phyloP scores from a whole-genome alignment of 2,329 filamentous ascomycete genomes.

The Ophiostoma sp. region DNA sequence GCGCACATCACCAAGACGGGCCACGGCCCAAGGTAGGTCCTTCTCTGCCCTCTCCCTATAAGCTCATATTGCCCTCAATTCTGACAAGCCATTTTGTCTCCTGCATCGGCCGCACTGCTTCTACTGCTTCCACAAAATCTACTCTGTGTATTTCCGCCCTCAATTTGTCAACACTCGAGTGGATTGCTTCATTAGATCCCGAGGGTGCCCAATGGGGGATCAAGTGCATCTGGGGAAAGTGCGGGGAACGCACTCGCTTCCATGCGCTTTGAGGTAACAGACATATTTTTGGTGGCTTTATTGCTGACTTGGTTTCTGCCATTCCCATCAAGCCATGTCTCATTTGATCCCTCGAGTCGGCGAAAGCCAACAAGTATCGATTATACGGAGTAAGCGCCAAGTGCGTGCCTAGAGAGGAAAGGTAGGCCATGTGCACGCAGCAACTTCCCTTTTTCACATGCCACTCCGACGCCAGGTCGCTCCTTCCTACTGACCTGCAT shows the following conservation, averaged over 20 bases:
- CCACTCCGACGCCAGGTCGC: not conserved
- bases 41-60: not conserved
- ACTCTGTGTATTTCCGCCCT: not conserved
- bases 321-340: not conserved
- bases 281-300: not conserved
- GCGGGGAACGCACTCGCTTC: not conserved
- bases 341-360: not conserved
- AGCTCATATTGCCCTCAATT: not conserved
- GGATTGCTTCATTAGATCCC: slow-evolving; percentile 4
- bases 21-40: not conserved
- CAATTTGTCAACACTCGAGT: not conserved
- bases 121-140: not conserved
- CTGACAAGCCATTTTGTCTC: not conserved
- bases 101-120: not conserved
- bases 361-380: too few relatives aligned
- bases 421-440: not conserved
- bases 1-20: not conserved
- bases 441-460: slow-evolving; percentile 13
- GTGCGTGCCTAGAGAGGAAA: not conserved
- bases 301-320: not conserved
- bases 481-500: not conserved
- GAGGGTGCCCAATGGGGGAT: not conserved
- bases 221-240: slow-evolving; percentile 2
- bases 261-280: not conserved
- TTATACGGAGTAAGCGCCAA: not conserved